phyloP scores from a whole-genome alignment of 2,329 filamentous ascomycete genomes.

The Ceratocystis diversiconidia region DNA sequence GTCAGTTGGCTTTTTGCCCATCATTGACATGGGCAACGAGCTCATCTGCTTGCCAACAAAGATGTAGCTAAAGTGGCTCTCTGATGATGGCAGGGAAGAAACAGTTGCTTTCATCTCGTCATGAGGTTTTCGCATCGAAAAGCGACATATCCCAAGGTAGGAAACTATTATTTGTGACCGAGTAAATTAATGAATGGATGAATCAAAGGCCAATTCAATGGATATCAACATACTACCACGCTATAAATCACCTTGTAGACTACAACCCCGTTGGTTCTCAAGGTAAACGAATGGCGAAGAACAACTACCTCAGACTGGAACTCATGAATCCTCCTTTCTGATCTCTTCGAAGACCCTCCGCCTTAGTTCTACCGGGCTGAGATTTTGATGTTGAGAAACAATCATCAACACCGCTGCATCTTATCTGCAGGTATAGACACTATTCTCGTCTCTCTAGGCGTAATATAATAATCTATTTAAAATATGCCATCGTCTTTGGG shows the following conservation, averaged over 20 bases:
- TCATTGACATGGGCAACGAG: too few relatives aligned
- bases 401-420: background rate
- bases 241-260: constrained; percentile 19
- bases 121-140: too few relatives aligned
- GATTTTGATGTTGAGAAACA: constrained; percentile 84
- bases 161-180: background rate
- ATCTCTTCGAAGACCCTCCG: constrained; percentile 71
- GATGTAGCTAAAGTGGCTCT: background rate
- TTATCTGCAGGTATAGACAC: background rate
- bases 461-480: constrained; percentile 9
- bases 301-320: constrained; percentile 35
- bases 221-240: background rate
- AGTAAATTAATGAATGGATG: background rate
- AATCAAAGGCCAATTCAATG: background rate
- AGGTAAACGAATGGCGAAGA: constrained; percentile 95
- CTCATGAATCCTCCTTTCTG: constrained; percentile 36
- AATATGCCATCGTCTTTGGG: background rate
- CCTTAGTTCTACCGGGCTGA: constrained; percentile 47
- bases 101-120: background rate
- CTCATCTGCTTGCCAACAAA: too few relatives aligned
- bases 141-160: too few relatives aligned
- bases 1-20: too few relatives aligned
- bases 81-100: background rate
- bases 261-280: constrained; percentile 50
- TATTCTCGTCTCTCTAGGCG: background rate